Base-by-base conservation (phyloP, 2,329 filamentous ascomycete genomes). In the Phoma herbarum region DNA sequence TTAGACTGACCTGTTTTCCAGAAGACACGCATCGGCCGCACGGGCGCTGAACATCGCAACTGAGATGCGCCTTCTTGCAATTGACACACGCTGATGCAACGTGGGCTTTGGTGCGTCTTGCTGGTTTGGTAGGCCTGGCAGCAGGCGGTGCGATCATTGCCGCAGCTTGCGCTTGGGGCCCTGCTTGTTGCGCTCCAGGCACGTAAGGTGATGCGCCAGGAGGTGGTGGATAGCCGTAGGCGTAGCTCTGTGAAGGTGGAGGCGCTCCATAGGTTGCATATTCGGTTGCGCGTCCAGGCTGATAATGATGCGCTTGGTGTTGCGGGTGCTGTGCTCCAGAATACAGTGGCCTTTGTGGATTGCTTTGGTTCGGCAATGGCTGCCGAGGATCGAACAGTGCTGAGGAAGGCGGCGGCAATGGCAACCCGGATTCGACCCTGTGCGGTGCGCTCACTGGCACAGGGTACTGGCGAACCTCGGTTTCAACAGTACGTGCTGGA, bases 51-150 rank as follows among this genome's bases (percentile, higher is more conserved):
- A 90, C 78, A 71, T 85, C 83, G 67, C 83, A 85, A 62, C 82
- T 84, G 63, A 95, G 83, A 84, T 95, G 91, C 35, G 91, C 91
- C 76, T 87, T 88, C 75, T 94, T 94, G 80, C 91, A 95, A 60
- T 92, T 92, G 66, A 94, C 88, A 74, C 91, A 95, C 25, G 91
- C 91, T 33, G 90, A 93, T 49, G 90, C 90, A 52, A 94, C 91
- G 79, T 95, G 91, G 14, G 90, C 90, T 73, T 92, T 92, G 6
- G 89, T 88, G 75, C 77, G 72, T 52, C 77, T 71, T 22, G 75
- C 75, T 54, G 72, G 71, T 59, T 76, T 78, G 39, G 61, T 68
- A 22, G 69, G 64, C 59, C 74, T 67, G 10, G 67, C 45, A 22
- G 73, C 61, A 35, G 67, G 72, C 44, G 75, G 72, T 61, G 69